Percentiles rank a stretch among this genome's conserved stretches.
These are phyloP conservation scores for Vigna reflexopilosa DNA, from an alignment of 306 rosid species.

Conservation along the genomic window DNA sequence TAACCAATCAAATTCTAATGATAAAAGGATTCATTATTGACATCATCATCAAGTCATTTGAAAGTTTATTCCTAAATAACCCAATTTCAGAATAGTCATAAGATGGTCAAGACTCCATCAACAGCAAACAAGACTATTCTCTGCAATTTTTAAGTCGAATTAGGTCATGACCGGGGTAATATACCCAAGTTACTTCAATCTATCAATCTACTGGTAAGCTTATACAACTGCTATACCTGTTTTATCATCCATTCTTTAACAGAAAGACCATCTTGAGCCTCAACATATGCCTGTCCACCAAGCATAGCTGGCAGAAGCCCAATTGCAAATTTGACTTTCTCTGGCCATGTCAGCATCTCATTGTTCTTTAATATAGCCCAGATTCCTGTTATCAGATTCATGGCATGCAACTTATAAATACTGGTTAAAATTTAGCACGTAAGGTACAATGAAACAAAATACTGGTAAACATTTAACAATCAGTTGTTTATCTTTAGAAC, in stretches of 20 bases:
- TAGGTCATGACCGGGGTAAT: slow-evolving; percentile 5
- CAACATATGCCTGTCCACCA: slow-evolving; percentile 95
- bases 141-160: slow-evolving; percentile 12
- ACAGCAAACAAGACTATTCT: slow-evolving; percentile 12
- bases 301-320: slow-evolving; percentile 96
- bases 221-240: slow-evolving; percentile 59
- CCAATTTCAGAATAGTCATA: neutral
- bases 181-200: slow-evolving; percentile 18
- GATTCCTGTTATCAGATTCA: slow-evolving; percentile 66
- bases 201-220: slow-evolving; percentile 16
- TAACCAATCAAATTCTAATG: neutral
- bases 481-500: slow-evolving; percentile 10
- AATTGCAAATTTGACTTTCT: slow-evolving; percentile 92
- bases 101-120: neutral
- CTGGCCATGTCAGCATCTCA: slow-evolving; percentile 99
- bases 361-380: slow-evolving; percentile 96
- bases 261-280: slow-evolving; percentile 88
- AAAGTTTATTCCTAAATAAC: neutral
- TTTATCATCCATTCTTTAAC: slow-evolving; percentile 96
- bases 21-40: neutral
- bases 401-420: slow-evolving; percentile 34
- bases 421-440: slow-evolving; percentile 2
- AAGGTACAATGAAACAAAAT: slow-evolving; percentile 26
- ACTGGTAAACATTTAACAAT: slow-evolving; percentile 5
- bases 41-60: neutral